Evolutionary conservation across 2,329 filamentous ascomycete genomes (phyloP).

Genomic region (Grosmannia clavigera): DNA sequence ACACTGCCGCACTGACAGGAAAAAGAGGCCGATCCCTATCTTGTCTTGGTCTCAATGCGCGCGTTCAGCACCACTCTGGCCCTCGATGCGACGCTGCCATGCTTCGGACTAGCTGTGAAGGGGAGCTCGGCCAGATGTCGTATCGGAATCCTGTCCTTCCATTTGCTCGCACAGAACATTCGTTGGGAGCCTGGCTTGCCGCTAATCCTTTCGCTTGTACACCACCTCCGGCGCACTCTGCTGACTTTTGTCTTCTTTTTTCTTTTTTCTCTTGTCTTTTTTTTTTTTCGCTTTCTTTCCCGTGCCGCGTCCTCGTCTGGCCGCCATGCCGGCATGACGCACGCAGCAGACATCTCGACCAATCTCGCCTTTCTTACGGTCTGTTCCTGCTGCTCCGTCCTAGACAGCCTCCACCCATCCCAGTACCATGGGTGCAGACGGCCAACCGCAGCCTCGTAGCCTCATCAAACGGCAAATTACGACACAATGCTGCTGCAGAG

Average conservation of each 20-base stretch:
- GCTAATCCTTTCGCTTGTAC: not conserved
- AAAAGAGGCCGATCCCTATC: not conserved
- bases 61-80: not conserved
- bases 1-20: not conserved
- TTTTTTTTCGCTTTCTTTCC: no score
- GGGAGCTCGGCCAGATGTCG: not conserved
- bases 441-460: conserved; percentile 2
- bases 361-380: not conserved
- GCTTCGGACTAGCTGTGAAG: not conserved
- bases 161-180: not conserved
- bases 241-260: no score
- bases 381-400: not conserved
- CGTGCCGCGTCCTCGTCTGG: not conserved
- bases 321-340: no score
- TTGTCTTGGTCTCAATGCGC: not conserved
- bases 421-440: not conserved
- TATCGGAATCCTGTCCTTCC: not conserved
- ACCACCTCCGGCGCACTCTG: no score
- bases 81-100: not conserved
- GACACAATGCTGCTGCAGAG: not conserved
- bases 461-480: conserved; percentile 3
- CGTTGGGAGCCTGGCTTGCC: not conserved
- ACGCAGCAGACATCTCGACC: no score
- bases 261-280: no score
- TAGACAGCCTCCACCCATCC: not conserved